Evolutionary conservation across 257 asterid species (phyloP), one percentile per base, ranked within the genome.

Genomic region (Osmanthus fragrans): DNA sequence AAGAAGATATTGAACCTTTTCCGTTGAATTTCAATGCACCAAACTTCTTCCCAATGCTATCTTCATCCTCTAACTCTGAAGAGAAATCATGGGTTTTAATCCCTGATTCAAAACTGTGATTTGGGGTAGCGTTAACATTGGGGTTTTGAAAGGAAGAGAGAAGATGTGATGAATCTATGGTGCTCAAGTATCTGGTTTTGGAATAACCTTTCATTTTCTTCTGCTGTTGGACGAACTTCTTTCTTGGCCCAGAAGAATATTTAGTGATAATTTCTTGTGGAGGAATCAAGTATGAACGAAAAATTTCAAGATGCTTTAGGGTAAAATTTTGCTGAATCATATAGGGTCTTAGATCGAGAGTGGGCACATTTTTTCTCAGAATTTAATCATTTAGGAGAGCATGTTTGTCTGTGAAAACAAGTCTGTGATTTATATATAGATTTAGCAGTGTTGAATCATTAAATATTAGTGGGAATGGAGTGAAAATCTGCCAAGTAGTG

Each of bases 131-230:
- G 13, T 72, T 77, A 36, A 72, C 58, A 74, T 66, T 45, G 78
- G 73, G 70, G 21, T 39, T 39, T 60, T 29, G 37, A 2, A 75
- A 56, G 16, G 71, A 80, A 73, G 84, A 19, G 27, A 66, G 67
- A 77, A 78, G 80, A 77, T 80, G 47, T 3, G 85, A 80, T 74
- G 81, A 39, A 69, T 84, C 84, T 5, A 73, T 73, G 71, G 84
- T 73, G 51, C n/a, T 64, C 68, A 21, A 81, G 73, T 60, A 74
- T 18, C 64, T 80, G 78, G 83, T 77, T 82, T 80, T 87, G 21
- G 72, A 73, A 76, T 82, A 83, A 0, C 83, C 82, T 18, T 65
- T 70, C 84, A 84, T 84, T 70, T 42, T 81, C 21, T 72, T 9
- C 40, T 30, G 69, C 69, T 63, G 11, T 63, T 23, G 33, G 69